Base-by-base conservation (phyloP, 768 basidiomycete genomes). In the Pulveroboletus sp. region DNA sequence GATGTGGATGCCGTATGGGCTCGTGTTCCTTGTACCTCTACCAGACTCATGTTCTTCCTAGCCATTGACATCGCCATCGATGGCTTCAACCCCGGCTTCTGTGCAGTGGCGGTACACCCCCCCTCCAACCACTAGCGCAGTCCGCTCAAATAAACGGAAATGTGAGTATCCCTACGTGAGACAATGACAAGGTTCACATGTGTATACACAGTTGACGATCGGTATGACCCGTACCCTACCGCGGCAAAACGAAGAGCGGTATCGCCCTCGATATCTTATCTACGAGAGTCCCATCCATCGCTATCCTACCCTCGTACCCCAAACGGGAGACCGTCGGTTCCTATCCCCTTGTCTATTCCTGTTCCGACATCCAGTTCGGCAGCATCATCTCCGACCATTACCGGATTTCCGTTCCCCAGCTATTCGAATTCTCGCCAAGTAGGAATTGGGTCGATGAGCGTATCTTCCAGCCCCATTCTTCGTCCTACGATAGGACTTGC, bases 61-160 rank as follows among this genome's bases (percentile, higher is more conserved):
- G 80, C 76, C 72, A 46, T 72, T 72, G 69, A 80, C 72, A 44
- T 89, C 87, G 15, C 85, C 88, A 9, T 76, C 80, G 30, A 67
- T 85, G 41, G 75, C 81, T 8, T 76, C 80, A 30, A 70, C 78
- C 8, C 73, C 77, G 36, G 69, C 75, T 15, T 72, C 76, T 5
- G 78, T 71, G 57, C 82, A 86, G 49, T 91, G 89, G 89, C 78
- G 89, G 39, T 83, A 83, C 58, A 91, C 89, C 2, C 89, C 89
- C 6, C 89, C 89, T 10, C 87, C 89, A 8, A 88, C 85, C 2
- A 80, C 81, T 1, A 85, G 83, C 56, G 84, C 83, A 35, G 81
- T 88, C 24, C 82, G 89, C 43, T 83, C 82, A 14, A 89, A 85
- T 61, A 91, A 91, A 66, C 82, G 89, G 43, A 91, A 91, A 79